Percentiles rank a stretch among this genome's conserved stretches.
These are phyloP conservation scores for Coffea humblotiana DNA, from an alignment of 305 asterid species.

Conservation along the genomic window DNA sequence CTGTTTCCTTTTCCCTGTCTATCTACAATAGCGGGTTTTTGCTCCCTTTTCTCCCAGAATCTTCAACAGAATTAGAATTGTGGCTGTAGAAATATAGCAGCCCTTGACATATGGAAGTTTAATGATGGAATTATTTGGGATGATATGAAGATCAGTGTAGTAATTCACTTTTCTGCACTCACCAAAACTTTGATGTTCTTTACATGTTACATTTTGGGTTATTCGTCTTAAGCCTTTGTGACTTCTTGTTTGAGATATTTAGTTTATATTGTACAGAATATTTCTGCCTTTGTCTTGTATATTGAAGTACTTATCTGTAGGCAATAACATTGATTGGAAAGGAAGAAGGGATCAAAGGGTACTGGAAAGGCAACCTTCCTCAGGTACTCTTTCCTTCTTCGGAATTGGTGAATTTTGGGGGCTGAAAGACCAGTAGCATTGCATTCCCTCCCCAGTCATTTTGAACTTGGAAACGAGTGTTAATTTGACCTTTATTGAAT, in stretches of 20 bases:
- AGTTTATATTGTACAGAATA: not conserved
- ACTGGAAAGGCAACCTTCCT: constrained; percentile 98
- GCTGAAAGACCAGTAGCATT: not conserved
- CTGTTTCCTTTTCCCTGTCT: not conserved
- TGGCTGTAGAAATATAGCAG: not conserved
- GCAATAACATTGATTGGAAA: constrained; percentile 70
- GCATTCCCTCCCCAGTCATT: not conserved
- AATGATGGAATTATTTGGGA: not conserved
- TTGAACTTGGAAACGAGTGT: not conserved
- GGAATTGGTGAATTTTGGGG: not conserved
- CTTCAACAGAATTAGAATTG: not conserved
- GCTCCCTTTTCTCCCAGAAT: not conserved
- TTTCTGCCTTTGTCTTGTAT: not conserved
- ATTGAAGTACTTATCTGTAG: constrained; percentile 36
- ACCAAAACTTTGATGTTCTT: not conserved
- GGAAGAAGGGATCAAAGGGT: constrained; percentile 87
- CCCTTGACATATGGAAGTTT: not conserved
- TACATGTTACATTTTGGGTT: not conserved
- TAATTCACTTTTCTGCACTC: not conserved
- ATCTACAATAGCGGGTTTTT: not conserved
- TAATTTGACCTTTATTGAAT: not conserved
- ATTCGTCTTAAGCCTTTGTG: not conserved
- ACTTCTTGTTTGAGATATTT: not conserved
- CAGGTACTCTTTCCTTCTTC: constrained; percentile 47
- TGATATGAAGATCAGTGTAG: not conserved